Evolutionary conservation across 352 stramenopile species (phyloP).

Genomic region (Blastocystis sp.): DNA sequence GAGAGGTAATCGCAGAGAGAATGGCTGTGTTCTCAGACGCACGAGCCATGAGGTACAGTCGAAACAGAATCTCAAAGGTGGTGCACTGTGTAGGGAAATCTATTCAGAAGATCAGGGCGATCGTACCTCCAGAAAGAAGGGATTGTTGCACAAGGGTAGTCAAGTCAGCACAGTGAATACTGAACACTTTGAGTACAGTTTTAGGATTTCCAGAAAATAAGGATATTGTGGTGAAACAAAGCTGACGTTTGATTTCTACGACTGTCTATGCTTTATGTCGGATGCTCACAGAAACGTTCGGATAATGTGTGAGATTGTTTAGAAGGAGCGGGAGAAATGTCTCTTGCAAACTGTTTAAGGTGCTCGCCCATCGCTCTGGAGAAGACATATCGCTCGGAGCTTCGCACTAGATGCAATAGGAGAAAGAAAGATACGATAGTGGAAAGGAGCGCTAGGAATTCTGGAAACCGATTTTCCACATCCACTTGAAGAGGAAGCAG

Average conservation of each 20-base stretch:
- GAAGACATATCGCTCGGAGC: neutral
- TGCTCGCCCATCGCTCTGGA: neutral
- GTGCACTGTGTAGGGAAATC: constrained; percentile 41
- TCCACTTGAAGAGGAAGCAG: neutral
- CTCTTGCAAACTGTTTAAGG: constrained; percentile 28
- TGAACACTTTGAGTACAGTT: constrained; percentile 22
- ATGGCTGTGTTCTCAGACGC: neutral
- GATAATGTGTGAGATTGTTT: neutral
- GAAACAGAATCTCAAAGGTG: constrained; percentile 18
- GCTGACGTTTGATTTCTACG: constrained; percentile 29
- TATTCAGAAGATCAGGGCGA: neutral
- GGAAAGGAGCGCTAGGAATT: neutral
- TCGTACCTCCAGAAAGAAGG: neutral
- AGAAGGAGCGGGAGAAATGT: constrained; percentile 10
- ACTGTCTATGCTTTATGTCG: neutral
- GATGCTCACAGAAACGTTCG: neutral
- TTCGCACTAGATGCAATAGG: neutral
- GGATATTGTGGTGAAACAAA: neutral
- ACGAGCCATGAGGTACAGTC: neutral
- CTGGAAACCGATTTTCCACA: constrained; percentile 4
- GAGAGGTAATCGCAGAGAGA: neutral
- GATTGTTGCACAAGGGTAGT: neutral
- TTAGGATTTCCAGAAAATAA: constrained; percentile 28
- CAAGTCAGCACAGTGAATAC: neutral
- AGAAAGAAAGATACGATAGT: neutral